Evolutionary conservation across 2,329 filamentous ascomycete species (phyloP).

Genomic region (Ophiognomonia clavigignenti-juglandacearum): DNA sequence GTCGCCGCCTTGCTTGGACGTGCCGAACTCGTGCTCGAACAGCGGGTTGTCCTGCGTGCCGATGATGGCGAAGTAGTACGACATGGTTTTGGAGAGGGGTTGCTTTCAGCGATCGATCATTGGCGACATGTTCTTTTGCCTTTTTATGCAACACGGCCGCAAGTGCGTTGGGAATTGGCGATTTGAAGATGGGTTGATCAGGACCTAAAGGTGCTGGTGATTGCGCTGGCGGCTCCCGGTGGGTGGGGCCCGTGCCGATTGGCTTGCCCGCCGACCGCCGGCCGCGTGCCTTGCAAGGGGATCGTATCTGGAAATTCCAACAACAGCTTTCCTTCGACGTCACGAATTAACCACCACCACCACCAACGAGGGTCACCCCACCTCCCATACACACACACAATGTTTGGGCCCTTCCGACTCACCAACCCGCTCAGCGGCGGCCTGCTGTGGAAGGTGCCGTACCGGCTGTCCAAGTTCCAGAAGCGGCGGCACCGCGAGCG

Average conservation of each 20-base stretch:
- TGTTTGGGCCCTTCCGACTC: slow-evolving; percentile 81
- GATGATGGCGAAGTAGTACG: slow-evolving; percentile 97
- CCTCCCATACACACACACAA: slow-evolving; percentile 33
- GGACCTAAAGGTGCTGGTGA: too few relatives aligned
- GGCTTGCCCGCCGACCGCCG: too few relatives aligned
- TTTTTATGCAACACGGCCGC: too few relatives aligned
- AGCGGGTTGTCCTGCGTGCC: slow-evolving; percentile 93
- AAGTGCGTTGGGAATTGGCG: too few relatives aligned
- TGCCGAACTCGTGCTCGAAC: slow-evolving; percentile 96
- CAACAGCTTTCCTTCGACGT: background rate
- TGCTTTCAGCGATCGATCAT: slow-evolving; percentile 25
- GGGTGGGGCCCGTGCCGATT: too few relatives aligned
- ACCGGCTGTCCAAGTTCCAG: slow-evolving; percentile 87
- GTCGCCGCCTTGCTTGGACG: slow-evolving; percentile 92
- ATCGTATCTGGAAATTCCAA: too few relatives aligned
- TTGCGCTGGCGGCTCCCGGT: too few relatives aligned
- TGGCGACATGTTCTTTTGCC: background rate
- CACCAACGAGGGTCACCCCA: background rate
- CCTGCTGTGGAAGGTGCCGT: slow-evolving; percentile 95
- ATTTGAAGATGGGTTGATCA: too few relatives aligned
- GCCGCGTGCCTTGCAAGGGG: too few relatives aligned
- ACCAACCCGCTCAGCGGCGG: slow-evolving; percentile 73
- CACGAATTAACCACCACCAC: too few relatives aligned
- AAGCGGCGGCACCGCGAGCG: slow-evolving; percentile 83
- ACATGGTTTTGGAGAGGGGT: slow-evolving; percentile 70